phyloP scores from a whole-genome alignment of 139 green algal species.

The Micromonas commoda region DNA sequence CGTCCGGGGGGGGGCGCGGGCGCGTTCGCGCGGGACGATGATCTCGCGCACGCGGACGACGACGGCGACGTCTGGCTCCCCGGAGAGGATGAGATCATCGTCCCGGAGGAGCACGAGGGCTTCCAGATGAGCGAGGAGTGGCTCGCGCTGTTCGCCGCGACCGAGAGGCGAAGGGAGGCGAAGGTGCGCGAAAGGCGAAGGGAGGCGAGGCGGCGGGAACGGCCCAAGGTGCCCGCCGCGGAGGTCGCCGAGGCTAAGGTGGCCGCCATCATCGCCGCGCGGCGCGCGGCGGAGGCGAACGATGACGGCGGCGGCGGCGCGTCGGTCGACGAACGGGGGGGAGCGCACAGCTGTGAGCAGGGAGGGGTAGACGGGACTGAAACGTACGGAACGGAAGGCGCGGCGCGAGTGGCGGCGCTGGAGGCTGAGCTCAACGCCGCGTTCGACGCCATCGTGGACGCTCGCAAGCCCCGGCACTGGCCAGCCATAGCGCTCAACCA shows the following conservation, averaged over 20 bases:
- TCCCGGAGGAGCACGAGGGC: slow-evolving; percentile 1
- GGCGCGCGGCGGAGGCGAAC: not conserved
- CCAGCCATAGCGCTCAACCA: too few relatives aligned
- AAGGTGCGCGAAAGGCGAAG: not conserved
- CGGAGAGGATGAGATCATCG: not conserved
- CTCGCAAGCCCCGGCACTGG: not conserved
- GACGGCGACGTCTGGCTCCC: not conserved
- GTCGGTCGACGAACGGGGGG: not conserved
- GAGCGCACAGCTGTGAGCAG: not conserved
- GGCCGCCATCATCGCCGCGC: not conserved
- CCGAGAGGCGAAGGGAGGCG: not conserved
- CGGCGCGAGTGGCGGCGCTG: not conserved
- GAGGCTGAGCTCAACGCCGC: slow-evolving; percentile 7
- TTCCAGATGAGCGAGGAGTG: not conserved
- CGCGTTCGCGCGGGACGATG: too few relatives aligned
- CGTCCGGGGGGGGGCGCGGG: too few relatives aligned
- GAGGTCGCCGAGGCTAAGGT: not conserved
- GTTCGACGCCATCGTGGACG: slow-evolving; percentile 9
- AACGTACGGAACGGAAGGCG: not conserved
- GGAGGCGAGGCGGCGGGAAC: not conserved
- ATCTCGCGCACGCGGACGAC: too few relatives aligned
- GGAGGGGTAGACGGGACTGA: not conserved
- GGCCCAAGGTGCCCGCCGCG: not conserved
- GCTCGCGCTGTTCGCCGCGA: slow-evolving; percentile 1
- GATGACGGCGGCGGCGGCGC: not conserved